Conservation (phyloP, 495 filamentous ascomycete species). For the Hypoxylon fragiforme region DNA sequence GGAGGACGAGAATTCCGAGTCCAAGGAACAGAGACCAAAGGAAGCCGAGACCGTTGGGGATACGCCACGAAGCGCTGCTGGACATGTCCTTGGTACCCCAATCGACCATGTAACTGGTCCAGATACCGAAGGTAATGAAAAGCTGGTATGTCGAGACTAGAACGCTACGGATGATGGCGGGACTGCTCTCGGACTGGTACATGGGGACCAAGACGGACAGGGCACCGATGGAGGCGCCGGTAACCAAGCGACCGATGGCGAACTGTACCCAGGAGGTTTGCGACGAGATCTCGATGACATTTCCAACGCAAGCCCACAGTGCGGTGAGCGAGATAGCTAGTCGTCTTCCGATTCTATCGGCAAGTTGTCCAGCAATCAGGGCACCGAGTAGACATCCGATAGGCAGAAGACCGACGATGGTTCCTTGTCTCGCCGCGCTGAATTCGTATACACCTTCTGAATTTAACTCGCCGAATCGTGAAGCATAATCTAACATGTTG, state of each 20-base stretch:
- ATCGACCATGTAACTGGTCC: slow-evolving; percentile 80
- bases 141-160: slow-evolving; percentile 78
- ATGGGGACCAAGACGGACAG: slow-evolving; percentile 73
- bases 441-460: slow-evolving; percentile 43
- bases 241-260: slow-evolving; percentile 59
- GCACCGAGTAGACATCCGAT: slow-evolving; percentile 73
- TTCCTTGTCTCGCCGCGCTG: slow-evolving; percentile 54
- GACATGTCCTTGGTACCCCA: slow-evolving; percentile 63
- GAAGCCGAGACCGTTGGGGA: slow-evolving; percentile 79
- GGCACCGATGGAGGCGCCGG: slow-evolving; percentile 70
- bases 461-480: slow-evolving; percentile 50
- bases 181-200: slow-evolving; percentile 73
- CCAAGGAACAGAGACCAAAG: slow-evolving; percentile 76
- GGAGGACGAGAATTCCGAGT: slow-evolving; percentile 68
- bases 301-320: slow-evolving; percentile 68
- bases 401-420: slow-evolving; percentile 60
- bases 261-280: slow-evolving; percentile 54
- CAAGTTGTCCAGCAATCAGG: slow-evolving; percentile 62
- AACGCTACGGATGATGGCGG: slow-evolving; percentile 66
- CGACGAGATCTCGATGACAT: slow-evolving; percentile 67
- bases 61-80: slow-evolving; percentile 69
- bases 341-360: slow-evolving; percentile 50
- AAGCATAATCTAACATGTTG: slow-evolving; percentile 58
- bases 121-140: slow-evolving; percentile 86
- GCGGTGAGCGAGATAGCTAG: slow-evolving; percentile 59